phyloP scores from a whole-genome alignment of 768 basidiomycete species.

The Russula foetens region DNA sequence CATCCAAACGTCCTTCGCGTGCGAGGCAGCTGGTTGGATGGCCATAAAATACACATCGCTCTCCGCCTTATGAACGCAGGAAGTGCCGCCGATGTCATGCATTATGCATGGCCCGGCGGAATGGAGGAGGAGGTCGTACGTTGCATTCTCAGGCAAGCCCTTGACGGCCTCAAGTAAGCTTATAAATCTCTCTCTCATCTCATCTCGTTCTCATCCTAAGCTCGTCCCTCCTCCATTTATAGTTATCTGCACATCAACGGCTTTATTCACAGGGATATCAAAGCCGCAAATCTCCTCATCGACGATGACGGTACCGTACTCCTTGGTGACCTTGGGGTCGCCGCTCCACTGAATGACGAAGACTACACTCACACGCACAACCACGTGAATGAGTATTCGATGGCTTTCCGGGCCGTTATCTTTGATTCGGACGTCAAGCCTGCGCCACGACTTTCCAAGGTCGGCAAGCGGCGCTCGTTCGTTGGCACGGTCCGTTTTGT shows the following conservation, averaged over 20 bases:
- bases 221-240: background rate
- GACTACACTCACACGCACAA: constrained; percentile 26
- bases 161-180: constrained; percentile 78
- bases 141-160: constrained; percentile 76
- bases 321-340: constrained; percentile 88
- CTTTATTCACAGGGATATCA: constrained; percentile 89
- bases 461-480: constrained; percentile 84
- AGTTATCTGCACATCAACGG: constrained; percentile 87
- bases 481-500: constrained; percentile 71
- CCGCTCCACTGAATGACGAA: constrained; percentile 73
- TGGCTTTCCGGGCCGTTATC: constrained; percentile 27
- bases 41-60: constrained; percentile 79
- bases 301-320: constrained; percentile 88
- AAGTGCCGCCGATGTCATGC: constrained; percentile 79
- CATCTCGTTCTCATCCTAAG: constrained; percentile 13
- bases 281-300: constrained; percentile 88
- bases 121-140: constrained; percentile 86
- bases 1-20: constrained; percentile 92
- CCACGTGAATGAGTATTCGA: constrained; percentile 3
- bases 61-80: constrained; percentile 86
- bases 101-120: constrained; percentile 78
- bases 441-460: constrained; percentile 30
- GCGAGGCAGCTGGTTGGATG: constrained; percentile 81
- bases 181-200: constrained; percentile 15
- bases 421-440: constrained; percentile 24